Percentiles rank a stretch among this genome's conserved stretches.
phyloP scores from a whole-genome alignment of 805 yeast genomes.

The Lipomyces starkeyi region DNA sequence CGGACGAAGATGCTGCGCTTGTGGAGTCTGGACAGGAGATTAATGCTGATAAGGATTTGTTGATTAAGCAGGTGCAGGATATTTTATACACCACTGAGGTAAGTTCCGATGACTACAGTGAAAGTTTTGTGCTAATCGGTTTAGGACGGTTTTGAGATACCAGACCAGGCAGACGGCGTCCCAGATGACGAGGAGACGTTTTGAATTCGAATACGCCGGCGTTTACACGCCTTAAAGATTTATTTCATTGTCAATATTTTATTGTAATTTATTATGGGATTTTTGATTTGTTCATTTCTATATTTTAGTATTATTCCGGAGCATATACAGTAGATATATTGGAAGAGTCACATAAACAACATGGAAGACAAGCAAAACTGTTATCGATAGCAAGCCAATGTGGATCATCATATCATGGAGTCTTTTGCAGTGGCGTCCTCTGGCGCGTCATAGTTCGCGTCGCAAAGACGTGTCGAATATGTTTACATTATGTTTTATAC shows the following conservation, averaged over 20 bases:
- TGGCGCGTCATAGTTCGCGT: too few species aligned
- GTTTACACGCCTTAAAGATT: background rate
- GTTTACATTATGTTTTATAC: too few species aligned
- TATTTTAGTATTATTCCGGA: background rate
- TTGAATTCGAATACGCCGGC: constrained; percentile 1
- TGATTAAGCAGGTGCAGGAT: constrained; percentile 64
- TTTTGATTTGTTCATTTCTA: background rate
- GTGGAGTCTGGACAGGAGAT: constrained; percentile 72
- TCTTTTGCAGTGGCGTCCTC: too few species aligned
- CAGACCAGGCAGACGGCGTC: constrained; percentile 48
- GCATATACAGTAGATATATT: background rate
- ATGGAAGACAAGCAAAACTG: background rate
- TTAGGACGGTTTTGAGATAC: constrained; percentile 68
- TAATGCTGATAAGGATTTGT: constrained; percentile 33
- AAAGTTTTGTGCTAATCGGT: background rate
- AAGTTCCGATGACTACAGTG: background rate
- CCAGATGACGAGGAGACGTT: constrained; percentile 31
- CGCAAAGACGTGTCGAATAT: too few species aligned
- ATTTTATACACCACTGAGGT: constrained; percentile 72
- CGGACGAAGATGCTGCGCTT: constrained; percentile 57
- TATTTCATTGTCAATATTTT: background rate
- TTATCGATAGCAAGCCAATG: background rate
- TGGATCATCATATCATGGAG: background rate
- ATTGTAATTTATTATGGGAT: constrained; percentile 1
- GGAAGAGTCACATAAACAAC: background rate